A percentile compares a stretch with the other conserved stretches of the same genome.
phyloP scores from a whole-genome alignment of 345 rosid species.

The Linum usitatissimum region DNA sequence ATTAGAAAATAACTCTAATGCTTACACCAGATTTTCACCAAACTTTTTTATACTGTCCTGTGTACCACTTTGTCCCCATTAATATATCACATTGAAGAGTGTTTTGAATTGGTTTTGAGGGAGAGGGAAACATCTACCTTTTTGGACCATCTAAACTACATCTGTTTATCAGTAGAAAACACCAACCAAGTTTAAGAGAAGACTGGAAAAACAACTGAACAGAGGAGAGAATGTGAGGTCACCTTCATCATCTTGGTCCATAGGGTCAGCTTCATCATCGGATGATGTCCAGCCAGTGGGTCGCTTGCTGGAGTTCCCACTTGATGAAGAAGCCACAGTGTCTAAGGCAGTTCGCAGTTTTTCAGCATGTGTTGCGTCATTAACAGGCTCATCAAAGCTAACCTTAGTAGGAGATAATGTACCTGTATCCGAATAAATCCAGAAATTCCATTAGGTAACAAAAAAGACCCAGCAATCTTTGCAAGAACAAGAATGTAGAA shows the following conservation, averaged over 20 bases:
- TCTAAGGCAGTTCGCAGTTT: constrained; percentile 53
- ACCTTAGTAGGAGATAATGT: constrained; percentile 49
- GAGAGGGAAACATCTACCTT: not conserved
- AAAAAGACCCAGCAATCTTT: not conserved
- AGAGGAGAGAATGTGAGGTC: not conserved
- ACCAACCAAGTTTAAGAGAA: not conserved
- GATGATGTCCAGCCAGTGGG: constrained; percentile 78
- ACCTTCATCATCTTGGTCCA: constrained; percentile 76
- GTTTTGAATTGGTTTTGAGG: too few species aligned
- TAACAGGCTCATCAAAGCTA: constrained; percentile 44
- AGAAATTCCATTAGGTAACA: constrained; percentile 3
- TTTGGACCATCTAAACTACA: not conserved
- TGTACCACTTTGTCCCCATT: too few species aligned
- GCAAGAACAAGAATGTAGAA: not conserved
- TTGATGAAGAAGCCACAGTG: constrained; percentile 56
- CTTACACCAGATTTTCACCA: constrained; percentile 1
- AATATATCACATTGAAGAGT: too few species aligned
- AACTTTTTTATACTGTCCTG: not conserved
- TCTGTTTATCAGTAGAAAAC: not conserved
- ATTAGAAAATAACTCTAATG: not conserved
- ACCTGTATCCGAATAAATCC: constrained; percentile 25
- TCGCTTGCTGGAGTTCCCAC: constrained; percentile 27
- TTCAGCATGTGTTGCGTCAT: constrained; percentile 56
- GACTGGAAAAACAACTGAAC: not conserved
- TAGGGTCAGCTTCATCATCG: constrained; percentile 78